These are phyloP conservation scores for Coniella vitis DNA, from an alignment of 2,329 filamentous ascomycete genomes.

Conservation along the genomic window DNA sequence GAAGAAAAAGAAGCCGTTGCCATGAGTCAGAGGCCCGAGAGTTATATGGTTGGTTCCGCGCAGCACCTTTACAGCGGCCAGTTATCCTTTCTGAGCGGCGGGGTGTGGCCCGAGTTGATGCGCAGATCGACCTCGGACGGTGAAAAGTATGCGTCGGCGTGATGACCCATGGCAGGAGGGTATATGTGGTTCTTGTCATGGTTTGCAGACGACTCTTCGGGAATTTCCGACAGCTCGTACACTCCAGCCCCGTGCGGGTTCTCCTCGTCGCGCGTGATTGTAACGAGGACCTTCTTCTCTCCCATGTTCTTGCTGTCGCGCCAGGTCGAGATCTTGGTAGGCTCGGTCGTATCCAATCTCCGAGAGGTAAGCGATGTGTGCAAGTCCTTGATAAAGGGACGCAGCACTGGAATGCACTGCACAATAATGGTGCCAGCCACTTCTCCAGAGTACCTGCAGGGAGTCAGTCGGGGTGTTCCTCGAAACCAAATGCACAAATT, in stretches of 20 bases:
- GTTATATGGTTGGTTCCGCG: neutral
- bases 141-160: conserved; percentile 11
- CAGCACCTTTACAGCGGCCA: neutral
- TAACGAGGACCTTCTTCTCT: conserved; percentile 3
- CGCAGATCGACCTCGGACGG: conserved; percentile 5
- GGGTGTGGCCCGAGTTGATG: neutral
- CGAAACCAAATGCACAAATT: too few relatives aligned
- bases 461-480: too few relatives aligned
- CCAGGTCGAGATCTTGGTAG: conserved; percentile 9
- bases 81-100: neutral
- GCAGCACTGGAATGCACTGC: conserved; percentile 45
- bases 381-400: conserved; percentile 38
- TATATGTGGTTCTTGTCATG: neutral
- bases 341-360: conserved; percentile 11
- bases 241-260: conserved; percentile 3
- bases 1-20: too few relatives aligned
- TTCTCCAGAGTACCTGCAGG: conserved; percentile 46
- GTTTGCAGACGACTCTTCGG: conserved; percentile 3
- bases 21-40: too few relatives aligned
- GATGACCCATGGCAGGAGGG: neutral
- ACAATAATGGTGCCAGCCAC: conserved; percentile 48
- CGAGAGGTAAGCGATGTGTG: conserved; percentile 31
- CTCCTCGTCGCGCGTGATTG: conserved; percentile 14
- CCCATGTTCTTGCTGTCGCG: conserved; percentile 10
- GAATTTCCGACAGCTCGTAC: conserved; percentile 11